Conservation (phyloP, 495 filamentous ascomycete genomes). For the Melanomma pulvis-pyrius region DNA sequence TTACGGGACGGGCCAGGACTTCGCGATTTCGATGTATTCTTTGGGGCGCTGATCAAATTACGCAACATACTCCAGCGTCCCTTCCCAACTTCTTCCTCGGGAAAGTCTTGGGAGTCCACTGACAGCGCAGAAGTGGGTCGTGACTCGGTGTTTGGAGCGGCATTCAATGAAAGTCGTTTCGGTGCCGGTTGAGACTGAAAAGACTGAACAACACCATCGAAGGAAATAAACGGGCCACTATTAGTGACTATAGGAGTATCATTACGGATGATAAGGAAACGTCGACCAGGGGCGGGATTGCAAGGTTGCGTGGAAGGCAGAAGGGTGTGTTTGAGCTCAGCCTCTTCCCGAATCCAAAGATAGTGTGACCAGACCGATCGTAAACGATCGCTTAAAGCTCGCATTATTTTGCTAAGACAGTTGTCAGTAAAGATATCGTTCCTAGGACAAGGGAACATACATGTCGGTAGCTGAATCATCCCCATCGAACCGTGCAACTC, state of each 20-base stretch:
- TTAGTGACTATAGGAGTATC: conserved; percentile 66
- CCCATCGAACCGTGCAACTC: conserved; percentile 77
- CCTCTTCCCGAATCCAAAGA: conserved; percentile 68
- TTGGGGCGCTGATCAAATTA: conserved; percentile 57
- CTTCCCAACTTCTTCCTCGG: conserved; percentile 48
- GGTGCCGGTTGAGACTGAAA: conserved; percentile 36
- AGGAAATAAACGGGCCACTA: conserved; percentile 58
- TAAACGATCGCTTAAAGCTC: conserved; percentile 68
- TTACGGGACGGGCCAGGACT: conserved; percentile 29
- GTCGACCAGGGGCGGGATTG: conserved; percentile 84
- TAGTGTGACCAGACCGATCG: conserved; percentile 79
- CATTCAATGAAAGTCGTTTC: conserved; percentile 43
- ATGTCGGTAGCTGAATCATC: conserved; percentile 66
- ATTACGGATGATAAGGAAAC: conserved; percentile 88
- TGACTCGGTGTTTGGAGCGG: conserved; percentile 31
- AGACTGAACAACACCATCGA: conserved; percentile 61
- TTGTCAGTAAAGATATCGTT: conserved; percentile 2
- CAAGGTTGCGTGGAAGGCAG: conserved; percentile 79
- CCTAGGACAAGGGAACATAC: conserved; percentile 54
- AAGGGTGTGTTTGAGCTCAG: conserved; percentile 57
- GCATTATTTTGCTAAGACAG: conserved; percentile 61
- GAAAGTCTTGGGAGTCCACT: conserved; percentile 28
- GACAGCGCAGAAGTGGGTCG: conserved; percentile 37
- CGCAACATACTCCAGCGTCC: conserved; percentile 71
- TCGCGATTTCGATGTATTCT: conserved; percentile 29